A percentile compares a stretch with the other conserved stretches of the same genome.
These are phyloP conservation scores for Rhizopus arrhizus DNA, from an alignment of 371 early-diverging fungal genomes.

Conservation along the genomic window DNA sequence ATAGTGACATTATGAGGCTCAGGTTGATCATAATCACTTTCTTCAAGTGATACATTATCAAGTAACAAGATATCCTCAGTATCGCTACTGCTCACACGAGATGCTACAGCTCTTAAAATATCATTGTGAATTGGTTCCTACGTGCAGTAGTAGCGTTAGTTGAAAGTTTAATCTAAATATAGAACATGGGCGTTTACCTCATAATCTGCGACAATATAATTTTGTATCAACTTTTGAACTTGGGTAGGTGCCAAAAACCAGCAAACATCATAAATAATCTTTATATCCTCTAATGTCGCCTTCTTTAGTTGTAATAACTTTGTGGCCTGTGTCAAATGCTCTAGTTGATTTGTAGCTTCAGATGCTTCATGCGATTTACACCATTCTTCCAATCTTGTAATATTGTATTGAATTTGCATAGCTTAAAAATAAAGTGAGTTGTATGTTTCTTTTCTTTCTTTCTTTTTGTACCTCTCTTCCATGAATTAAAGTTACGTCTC, in stretches of 20 bases:
- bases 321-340: conserved; percentile 92
- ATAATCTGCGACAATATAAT: conserved; percentile 77
- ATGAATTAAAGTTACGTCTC: conserved; percentile 85
- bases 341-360: conserved; percentile 88
- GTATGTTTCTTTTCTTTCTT: not conserved
- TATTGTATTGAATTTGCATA: conserved; percentile 98
- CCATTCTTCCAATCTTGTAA: conserved; percentile 96
- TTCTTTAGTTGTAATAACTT: conserved; percentile 95
- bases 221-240: conserved; percentile 91
- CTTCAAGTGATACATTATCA: conserved; percentile 81
- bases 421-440: conserved; percentile 20
- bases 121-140: conserved; percentile 60
- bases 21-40: conserved; percentile 67
- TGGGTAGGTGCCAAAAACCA: conserved; percentile 92
- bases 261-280: conserved; percentile 95
- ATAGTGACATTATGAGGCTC: conserved; percentile 58
- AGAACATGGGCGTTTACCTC: conserved; percentile 44
- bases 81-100: conserved; percentile 81
- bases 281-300: conserved; percentile 86
- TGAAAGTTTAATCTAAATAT: conserved; percentile 9
- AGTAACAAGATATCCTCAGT: conserved; percentile 85
- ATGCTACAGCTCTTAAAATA: conserved; percentile 87
- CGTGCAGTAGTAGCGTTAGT: not conserved
- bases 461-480: conserved; percentile 71
- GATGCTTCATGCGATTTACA: conserved; percentile 88